Base-by-base conservation (phyloP, 768 basidiomycete species). In the Scleroderma bovista region DNA sequence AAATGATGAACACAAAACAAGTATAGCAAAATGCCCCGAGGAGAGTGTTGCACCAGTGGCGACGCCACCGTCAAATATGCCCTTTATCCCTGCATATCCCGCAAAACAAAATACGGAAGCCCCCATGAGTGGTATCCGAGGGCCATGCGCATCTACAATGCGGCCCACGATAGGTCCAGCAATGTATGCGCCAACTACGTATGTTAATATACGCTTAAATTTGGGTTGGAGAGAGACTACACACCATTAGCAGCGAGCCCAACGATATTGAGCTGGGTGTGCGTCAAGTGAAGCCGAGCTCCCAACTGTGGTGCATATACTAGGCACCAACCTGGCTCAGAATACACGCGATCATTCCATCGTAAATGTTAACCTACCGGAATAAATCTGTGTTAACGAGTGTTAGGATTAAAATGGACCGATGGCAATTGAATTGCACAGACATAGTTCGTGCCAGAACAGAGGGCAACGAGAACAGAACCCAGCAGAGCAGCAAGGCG, bases 91-190 rank as follows among this genome's bases (percentile, higher is more conserved):
- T 12, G 75, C 65, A 65, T 96, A 95, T 16, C 93, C 92, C 2
- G 72, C 53, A 16, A 90, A 68, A 13, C 90, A 76, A 24, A 77
- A 69, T 15, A 81, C 49, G 50, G 81, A 84, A 12, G 81, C n/a
- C n/a, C n/a, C n/a, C n/a, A n/a, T n/a, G n/a, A n/a, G n/a, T n/a
- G n/a, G n/a, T n/a, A n/a, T n/a, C n/a, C n/a, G n/a, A n/a, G n/a
- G n/a, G n/a, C n/a, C n/a, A n/a, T n/a, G n/a, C n/a, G n/a, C n/a
- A n/a, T 95, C 93, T 4, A 89, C 84, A 15, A 93, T 75, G 44
- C 81, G 76, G 3, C 93, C 93, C 82, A 81, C 86, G 45, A 88
- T 54, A 19, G 91, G 91, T 11, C 88, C 89, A 15, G 75, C 80
- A 51, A 73, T 72, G 60, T 91, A 91, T 4, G 89, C 83, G 15